Evolutionary conservation across 768 basidiomycete genomes (phyloP), one percentile per base, ranked within the genome.

Genomic region (Lanmaoa rubissima): DNA sequence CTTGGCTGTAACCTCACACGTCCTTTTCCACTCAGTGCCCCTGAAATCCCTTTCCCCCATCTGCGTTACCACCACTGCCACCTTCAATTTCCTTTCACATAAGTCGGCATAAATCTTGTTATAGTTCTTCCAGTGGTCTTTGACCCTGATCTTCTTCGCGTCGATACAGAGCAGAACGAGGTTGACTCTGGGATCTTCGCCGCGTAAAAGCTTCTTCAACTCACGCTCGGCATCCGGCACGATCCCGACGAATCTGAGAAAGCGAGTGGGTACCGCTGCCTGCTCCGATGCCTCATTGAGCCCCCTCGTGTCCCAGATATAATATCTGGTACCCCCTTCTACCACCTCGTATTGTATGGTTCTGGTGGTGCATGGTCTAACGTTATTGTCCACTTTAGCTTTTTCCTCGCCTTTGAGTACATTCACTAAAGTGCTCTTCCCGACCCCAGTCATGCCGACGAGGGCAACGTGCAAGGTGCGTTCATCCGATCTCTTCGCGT

Each of bases 341-440:
- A 45, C 42, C 46, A 69, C 26, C 6, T 52, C 49, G 48, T 69
- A 61, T 17, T 2, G 1, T 44, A 0, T 35, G 8, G 53, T 44
- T 31, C 14, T 28, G 12, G 51, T 26, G 16, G 67, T 68, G 53
- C 67, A 69, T 19, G 67, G 67, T 38, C 21, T 46, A n/a, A 48
- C 68, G 39, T 62, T 17, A 11, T 61, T 67, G 54, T 47, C 53
- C 2, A 54, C 65, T 56, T 28, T 3, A 7, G 67, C 68, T 17
- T 42, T 17, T 43, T 49, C 16, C 14, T 35, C 3, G 53, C 60
- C 67, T n/a, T 42, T 41, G 47, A 68, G 65, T 51, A 68, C 45
- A 34, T 68, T 68, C 21, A 69, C 65, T 10, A 69, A 47, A 8
- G 68, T 68, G 55, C 67, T 68, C 43, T 68, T 68, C 41, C 67